These are phyloP conservation scores for Dendrobium chrysotoxum DNA, from an alignment of 106 monocot species.

Conservation along the genomic window DNA sequence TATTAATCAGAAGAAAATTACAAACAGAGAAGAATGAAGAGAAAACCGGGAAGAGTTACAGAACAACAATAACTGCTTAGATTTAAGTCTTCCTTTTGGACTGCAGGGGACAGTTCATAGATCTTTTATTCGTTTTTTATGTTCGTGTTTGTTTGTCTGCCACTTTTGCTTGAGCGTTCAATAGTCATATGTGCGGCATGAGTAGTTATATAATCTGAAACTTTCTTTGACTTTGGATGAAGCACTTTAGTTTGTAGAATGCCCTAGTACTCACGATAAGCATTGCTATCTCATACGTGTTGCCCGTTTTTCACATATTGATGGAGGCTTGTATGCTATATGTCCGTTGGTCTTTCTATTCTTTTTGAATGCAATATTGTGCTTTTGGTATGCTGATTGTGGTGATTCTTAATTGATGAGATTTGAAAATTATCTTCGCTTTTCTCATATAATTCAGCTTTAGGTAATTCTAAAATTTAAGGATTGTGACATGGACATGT, in stretches of 20 bases:
- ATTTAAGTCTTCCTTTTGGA: no score
- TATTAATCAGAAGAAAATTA: no score
- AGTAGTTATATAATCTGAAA: neutral
- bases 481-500: neutral
- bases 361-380: neutral
- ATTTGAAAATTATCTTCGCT: neutral
- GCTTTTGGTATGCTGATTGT: neutral
- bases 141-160: neutral
- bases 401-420: neutral
- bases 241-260: neutral
- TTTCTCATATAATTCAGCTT: neutral
- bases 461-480: neutral
- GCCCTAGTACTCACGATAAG: neutral
- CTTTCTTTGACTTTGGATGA: neutral
- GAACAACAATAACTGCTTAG: neutral
- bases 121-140: neutral
- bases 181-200: neutral
- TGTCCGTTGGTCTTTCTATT: neutral
- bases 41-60: no score
- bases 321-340: neutral
- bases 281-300: neutral
- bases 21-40: no score
- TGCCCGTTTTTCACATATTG: neutral
- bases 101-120: no score
- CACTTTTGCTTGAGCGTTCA: neutral